Evolutionary conservation across 495 filamentous ascomycete genomes (phyloP).

Genomic region (Hypoxylon trugodes): DNA sequence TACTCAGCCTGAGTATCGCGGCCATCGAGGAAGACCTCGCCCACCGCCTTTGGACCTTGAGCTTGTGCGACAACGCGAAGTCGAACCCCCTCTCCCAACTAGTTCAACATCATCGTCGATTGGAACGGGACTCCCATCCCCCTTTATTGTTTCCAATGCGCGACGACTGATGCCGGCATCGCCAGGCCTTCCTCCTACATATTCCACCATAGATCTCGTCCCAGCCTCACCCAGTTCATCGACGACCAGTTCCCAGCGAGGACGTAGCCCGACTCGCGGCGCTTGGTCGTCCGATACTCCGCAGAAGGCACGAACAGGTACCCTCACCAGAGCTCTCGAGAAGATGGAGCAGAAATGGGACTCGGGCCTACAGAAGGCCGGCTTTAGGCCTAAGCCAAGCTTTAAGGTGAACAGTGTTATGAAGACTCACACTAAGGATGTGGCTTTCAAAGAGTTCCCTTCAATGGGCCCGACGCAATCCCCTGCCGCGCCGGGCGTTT

Average conservation of each 20-base stretch:
- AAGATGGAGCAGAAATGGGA: not conserved
- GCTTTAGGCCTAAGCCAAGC: not conserved
- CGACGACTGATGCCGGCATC: no score
- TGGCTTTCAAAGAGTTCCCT: not conserved
- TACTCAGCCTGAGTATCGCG: no score
- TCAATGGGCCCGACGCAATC: not conserved
- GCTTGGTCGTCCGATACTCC: constrained; percentile 16
- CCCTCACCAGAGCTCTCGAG: constrained; percentile 19
- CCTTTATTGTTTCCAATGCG: no score
- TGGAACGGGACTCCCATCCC: no score
- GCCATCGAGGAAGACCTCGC: no score
- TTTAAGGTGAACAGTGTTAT: constrained; percentile 32
- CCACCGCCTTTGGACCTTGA: no score
- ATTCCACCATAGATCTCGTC: not conserved
- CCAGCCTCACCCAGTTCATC: not conserved
- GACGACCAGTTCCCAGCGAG: not conserved
- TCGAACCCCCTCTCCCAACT: no score
- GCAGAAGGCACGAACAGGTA: constrained; percentile 7
- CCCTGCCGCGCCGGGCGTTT: not conserved
- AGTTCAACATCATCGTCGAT: no score
- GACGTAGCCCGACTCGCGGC: constrained; percentile 13
- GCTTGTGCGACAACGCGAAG: no score
- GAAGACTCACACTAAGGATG: not conserved
- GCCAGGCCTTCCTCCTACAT: not conserved
- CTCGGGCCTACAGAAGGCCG: constrained; percentile 9